A percentile compares a stretch with the other conserved stretches of the same genome.
Conservation (phyloP, 2,329 filamentous ascomycete species). For the Cadophora malorum region DNA sequence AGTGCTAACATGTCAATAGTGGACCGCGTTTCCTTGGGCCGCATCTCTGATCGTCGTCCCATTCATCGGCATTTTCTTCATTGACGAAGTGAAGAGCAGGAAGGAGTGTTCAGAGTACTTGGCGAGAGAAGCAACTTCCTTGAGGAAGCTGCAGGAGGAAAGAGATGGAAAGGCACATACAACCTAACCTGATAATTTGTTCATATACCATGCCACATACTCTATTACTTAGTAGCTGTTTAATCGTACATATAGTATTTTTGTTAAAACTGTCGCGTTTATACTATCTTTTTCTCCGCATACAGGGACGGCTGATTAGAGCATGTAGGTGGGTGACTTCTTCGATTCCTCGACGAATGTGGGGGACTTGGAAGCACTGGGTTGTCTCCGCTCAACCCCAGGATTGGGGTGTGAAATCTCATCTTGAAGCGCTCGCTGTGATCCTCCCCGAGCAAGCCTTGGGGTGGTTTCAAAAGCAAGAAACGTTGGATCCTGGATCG, state of each 20-base stretch:
- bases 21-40: constrained; percentile 41
- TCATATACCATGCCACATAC: not conserved
- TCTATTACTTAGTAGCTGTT: not conserved
- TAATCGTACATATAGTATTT: not conserved
- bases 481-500: not conserved
- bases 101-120: constrained; percentile 43
- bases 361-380: not conserved
- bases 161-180: constrained; percentile 7
- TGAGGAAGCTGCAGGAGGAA: constrained; percentile 34
- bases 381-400: constrained; percentile 1
- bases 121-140: constrained; percentile 35
- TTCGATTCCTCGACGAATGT: not conserved
- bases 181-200: not conserved
- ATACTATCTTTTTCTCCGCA: not conserved
- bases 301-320: too few species aligned
- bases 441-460: not conserved
- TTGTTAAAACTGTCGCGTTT: not conserved
- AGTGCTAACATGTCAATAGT: constrained; percentile 21
- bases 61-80: constrained; percentile 43
- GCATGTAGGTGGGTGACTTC: not conserved
- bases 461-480: not conserved
- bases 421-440: constrained; percentile 10
- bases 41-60: constrained; percentile 43
- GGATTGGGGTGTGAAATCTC: not conserved
- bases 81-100: constrained; percentile 42